A percentile compares a stretch with the other conserved stretches of the same genome.
Conservation (phyloP, 495 filamentous ascomycete genomes). For the Geoglossum glabrum region DNA sequence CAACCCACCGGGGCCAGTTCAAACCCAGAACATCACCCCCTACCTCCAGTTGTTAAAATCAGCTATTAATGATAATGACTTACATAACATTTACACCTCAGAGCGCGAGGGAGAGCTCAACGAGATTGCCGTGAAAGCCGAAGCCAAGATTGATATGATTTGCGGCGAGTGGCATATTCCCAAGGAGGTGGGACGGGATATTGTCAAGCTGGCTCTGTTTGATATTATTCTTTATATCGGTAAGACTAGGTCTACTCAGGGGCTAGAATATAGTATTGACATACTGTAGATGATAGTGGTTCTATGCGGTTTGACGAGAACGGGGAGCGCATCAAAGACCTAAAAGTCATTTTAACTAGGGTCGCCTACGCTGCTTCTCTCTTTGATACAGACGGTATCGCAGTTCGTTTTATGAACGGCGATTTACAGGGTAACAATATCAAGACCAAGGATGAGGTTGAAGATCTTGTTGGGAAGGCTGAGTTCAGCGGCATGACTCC, state of each 20-base stretch:
- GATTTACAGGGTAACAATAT: conserved; percentile 28
- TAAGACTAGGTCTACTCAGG: conserved; percentile 6
- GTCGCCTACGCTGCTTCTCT: conserved; percentile 44
- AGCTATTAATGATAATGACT: conserved; percentile 35
- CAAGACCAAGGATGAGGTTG: conserved; percentile 34
- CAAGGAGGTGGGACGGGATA: conserved; percentile 42
- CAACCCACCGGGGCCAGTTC: conserved; percentile 19
- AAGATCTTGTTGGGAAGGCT: conserved; percentile 32
- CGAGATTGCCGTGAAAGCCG: conserved; percentile 20
- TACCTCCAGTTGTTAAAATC: conserved; percentile 33
- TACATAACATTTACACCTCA: conserved; percentile 35
- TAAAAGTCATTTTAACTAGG: conserved; percentile 38
- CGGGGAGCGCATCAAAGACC: conserved; percentile 44
- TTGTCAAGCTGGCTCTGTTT: conserved; percentile 45
- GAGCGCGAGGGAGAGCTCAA: conserved; percentile 26
- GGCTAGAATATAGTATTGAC: not conserved
- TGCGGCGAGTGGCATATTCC: conserved; percentile 34
- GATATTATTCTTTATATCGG: conserved; percentile 47
- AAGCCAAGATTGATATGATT: conserved; percentile 28
- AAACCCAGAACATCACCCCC: conserved; percentile 26
- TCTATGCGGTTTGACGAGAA: conserved; percentile 48
- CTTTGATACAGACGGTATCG: conserved; percentile 52
- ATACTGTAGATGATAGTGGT: conserved; percentile 38
- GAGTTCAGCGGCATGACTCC: conserved; percentile 50
- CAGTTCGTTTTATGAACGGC: conserved; percentile 53